Base-by-base conservation (phyloP, 148 eudicot species). In the Vaccinium myrtillus region DNA sequence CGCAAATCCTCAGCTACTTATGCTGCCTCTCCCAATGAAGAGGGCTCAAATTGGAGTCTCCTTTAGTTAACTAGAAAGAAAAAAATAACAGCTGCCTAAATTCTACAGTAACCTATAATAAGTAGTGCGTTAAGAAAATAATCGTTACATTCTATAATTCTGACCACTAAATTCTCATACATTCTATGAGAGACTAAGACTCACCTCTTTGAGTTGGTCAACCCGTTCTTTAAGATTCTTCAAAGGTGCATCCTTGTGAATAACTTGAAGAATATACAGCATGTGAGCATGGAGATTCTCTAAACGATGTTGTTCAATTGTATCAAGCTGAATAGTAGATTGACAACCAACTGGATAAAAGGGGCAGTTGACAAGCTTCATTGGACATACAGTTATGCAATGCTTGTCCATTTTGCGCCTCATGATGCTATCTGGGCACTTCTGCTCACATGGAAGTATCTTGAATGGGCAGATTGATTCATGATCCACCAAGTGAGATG, bases 391-490 rank as follows among this genome's bases (percentile, higher is more conserved):
- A 36, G 99, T 97, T 43, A 97, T 93, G 88, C 99, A 97, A 85
- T 97, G 99, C 82, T 92, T 89, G 84, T 97, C 99, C 98, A 97
- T 97, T 77, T 94, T 98, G 48, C 94, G 92, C 87, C 99, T 95
- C 90, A 95, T 84, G 77, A 97, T 86, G 53, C 73, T 69, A 51
- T 87, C 93, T 2, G 94, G 75, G 89, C 99, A 97, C 55, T 92
- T 90, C 89, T 97, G 99, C 89, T 97, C 99, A 87, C 99, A 97
- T 15, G 92, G 92, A 84, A 95, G 93, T 76, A 97, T 81, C 91
- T 94, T 95, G 81, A 97, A 97, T 53, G 96, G 99, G 79, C 99
- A 97, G 13, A 85, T 71, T 0, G 93, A 91, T 83, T 97, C 98
- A 75, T 97, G 99, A 53, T 90, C 69, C 71, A 90, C 95, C 80